phyloP scores from a whole-genome alignment of 148 eudicot genomes.

The Limonium bicolor region DNA sequence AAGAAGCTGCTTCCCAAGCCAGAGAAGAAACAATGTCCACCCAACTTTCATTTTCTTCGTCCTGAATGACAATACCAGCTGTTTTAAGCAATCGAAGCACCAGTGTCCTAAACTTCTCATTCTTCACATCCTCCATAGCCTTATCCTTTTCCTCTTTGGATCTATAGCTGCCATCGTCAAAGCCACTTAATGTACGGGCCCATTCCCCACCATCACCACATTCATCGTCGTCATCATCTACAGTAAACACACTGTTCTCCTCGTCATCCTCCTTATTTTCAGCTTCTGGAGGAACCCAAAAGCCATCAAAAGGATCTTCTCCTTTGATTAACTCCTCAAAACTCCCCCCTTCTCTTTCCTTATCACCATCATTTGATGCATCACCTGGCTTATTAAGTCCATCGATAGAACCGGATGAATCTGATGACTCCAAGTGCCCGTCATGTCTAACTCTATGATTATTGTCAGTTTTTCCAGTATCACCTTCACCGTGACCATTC shows the following conservation, averaged over 20 bases:
- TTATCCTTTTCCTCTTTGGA: slow-evolving; percentile 47
- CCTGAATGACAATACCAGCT: slow-evolving; percentile 31
- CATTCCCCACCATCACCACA: slow-evolving; percentile 44
- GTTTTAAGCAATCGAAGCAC: slow-evolving; percentile 55
- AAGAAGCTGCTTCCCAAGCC: slow-evolving; percentile 84
- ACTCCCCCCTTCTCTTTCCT: neutral
- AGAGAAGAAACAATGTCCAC: slow-evolving; percentile 65
- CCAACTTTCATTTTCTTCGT: slow-evolving; percentile 42
- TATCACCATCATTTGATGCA: neutral
- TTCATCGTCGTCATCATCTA: slow-evolving; percentile 72
- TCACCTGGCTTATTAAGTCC: neutral
- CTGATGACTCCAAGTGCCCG: neutral
- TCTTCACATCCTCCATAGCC: slow-evolving; percentile 67
- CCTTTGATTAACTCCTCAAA: slow-evolving; percentile 4
- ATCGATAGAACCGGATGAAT: neutral
- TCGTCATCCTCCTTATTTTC: slow-evolving; percentile 46
- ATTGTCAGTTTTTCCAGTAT: neutral
- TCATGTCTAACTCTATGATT: neutral
- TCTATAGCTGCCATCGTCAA: slow-evolving; percentile 30
- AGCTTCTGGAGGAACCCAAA: slow-evolving; percentile 81
- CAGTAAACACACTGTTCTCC: slow-evolving; percentile 32
- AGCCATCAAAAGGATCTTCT: slow-evolving; percentile 27
- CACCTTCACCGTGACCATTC: neutral
- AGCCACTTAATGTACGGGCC: slow-evolving; percentile 44
- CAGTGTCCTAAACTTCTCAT: slow-evolving; percentile 69